Conservation (phyloP, 371 early-diverging fungal genomes). For the Apophysomyces trapeziformis region DNA sequence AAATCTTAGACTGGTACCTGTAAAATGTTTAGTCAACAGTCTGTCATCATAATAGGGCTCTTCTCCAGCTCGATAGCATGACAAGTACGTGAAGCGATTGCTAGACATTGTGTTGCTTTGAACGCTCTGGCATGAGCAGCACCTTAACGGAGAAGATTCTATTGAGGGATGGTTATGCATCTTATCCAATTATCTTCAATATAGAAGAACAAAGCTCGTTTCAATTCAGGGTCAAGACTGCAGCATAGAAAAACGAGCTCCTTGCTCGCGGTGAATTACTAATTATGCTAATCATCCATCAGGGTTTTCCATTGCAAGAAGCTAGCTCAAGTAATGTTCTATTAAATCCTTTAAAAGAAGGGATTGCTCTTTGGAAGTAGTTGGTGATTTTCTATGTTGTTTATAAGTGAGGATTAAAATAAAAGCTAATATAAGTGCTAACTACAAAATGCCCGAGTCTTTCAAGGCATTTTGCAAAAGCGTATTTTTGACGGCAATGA, state of each 20-base stretch:
- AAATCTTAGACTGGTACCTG: no score
- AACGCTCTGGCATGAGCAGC: no score
- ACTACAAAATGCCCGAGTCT: slow-evolving; percentile 60
- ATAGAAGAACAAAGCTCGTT: no score
- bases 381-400: slow-evolving; percentile 6
- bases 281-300: slow-evolving; percentile 8
- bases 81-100: no score
- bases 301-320: not conserved
- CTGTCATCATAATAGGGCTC: no score
- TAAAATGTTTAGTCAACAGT: no score
- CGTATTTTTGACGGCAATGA: slow-evolving; percentile 71
- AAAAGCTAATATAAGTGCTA: slow-evolving; percentile 3
- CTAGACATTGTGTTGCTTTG: no score
- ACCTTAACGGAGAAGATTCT: no score
- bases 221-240: no score
- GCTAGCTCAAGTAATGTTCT: not conserved
- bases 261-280: not conserved
- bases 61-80: no score
- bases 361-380: not conserved
- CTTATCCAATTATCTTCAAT: no score
- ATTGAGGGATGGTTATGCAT: no score
- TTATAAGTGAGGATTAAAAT: slow-evolving; percentile 3
- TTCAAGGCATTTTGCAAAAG: slow-evolving; percentile 63
- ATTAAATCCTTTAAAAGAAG: not conserved
- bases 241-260: not conserved